Evolutionary conservation across 441 rosid species (phyloP), one percentile per base, ranked within the genome.

Genomic region (Gossypium laxum): DNA sequence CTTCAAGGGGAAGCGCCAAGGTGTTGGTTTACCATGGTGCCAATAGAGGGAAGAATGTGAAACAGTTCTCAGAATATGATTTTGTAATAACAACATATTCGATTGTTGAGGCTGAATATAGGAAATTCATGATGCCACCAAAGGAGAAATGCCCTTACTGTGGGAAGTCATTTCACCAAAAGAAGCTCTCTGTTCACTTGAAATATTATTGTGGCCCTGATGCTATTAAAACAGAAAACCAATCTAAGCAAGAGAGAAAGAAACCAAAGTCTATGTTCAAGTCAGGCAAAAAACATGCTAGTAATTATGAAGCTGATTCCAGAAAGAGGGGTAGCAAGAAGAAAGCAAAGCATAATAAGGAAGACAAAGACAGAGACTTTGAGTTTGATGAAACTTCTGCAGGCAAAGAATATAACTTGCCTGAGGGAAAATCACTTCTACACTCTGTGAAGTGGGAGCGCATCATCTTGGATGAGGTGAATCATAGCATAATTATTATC

Each of bases 51-150:
- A 89, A 75, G 82, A 77, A 76, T 56, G 14, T 63, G 4, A 79
- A 86, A 70, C 85, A 85, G 55, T 84, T 92, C 69, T 78, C 41
- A 69, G 83, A 84, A 21, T 92, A 80, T 72, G 99, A 94, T 85
- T 94, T 94, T 79, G 92, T 94, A 12, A 78, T 92, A 77, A 92
- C 99, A 24, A 94, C 99, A 14, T 94, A 94, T 67, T 83, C 92
- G 55, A 87, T 81, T 12, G 90, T 88, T 75, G 98, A 94, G 88
- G 75, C 78, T 67, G 98, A 89, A 61, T 94, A 78, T 74, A 87
- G 99, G 84, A 94, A 79, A 78, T 41, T 74, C 75, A 77, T 87
- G 77, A 88, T 90, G 97, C 84, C 87, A 10, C 88, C 95, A 43
- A 93, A 86, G 81, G 75, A 69, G 74, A 83, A 77, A 70, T 94